These are phyloP conservation scores for Coemansia sp. DNA, from an alignment of 371 early-diverging fungal species.

Conservation along the genomic window DNA sequence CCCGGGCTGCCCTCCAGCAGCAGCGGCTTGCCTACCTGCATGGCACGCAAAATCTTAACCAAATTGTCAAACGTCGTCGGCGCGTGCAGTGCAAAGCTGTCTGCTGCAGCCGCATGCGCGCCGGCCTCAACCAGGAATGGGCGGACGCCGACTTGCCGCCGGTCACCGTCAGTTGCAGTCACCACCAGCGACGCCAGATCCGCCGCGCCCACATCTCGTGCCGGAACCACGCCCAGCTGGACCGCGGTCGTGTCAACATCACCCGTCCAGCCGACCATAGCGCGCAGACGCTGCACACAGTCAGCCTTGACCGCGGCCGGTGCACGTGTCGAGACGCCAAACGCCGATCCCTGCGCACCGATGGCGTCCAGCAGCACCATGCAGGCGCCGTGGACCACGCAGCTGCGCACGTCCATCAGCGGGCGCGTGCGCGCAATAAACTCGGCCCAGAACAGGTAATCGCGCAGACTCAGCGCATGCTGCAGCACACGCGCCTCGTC, in stretches of 20 bases:
- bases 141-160: constrained; percentile 51
- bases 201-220: not conserved
- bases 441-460: constrained; percentile 90
- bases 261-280: constrained; percentile 11
- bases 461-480: constrained; percentile 63
- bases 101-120: constrained; percentile 45
- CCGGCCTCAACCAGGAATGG: constrained; percentile 82
- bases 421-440: constrained; percentile 65
- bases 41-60: constrained; percentile 90
- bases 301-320: constrained; percentile 26
- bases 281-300: constrained; percentile 30
- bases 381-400: constrained; percentile 91
- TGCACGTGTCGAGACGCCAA: constrained; percentile 5
- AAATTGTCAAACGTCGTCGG: constrained; percentile 90
- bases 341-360: constrained; percentile 77
- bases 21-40: constrained; percentile 92
- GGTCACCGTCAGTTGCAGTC: not conserved
- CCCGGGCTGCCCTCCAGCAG: constrained; percentile 97
- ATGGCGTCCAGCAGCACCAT: constrained; percentile 93
- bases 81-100: constrained; percentile 80
- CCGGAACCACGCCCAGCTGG: constrained; percentile 30
- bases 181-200: constrained; percentile 1
- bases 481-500: constrained; percentile 12
- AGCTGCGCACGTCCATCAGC: constrained; percentile 53
- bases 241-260: not conserved